phyloP scores from a whole-genome alignment of 306 rosid genomes.

The Boehmeria nivea region DNA sequence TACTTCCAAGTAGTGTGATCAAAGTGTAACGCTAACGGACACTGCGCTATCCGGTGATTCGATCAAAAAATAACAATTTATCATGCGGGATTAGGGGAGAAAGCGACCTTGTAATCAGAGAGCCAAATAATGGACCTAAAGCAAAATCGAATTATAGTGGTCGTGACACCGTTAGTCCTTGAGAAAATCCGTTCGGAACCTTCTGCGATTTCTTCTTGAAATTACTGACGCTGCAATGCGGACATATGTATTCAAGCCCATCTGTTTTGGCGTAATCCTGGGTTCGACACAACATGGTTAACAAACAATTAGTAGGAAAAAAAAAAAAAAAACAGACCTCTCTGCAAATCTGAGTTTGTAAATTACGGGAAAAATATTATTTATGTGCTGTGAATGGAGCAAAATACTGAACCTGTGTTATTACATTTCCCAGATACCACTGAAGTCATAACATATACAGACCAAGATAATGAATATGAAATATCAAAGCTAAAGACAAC shows the following conservation, averaged over 20 bases:
- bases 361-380: too few species aligned
- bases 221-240: constrained; percentile 88
- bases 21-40: constrained; percentile 13
- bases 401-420: too few species aligned
- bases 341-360: too few species aligned
- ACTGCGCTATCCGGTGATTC: constrained; percentile 8
- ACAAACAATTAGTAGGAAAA: too few species aligned
- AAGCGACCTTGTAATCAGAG: constrained; percentile 18
- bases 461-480: background rate
- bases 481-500: background rate
- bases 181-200: constrained; percentile 63
- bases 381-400: too few species aligned
- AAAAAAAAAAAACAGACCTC: too few species aligned
- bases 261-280: constrained; percentile 99
- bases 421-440: too few species aligned
- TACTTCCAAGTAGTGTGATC: background rate
- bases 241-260: constrained; percentile 95
- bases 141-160: constrained; percentile 47
- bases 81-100: constrained; percentile 10
- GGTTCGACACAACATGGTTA: too few species aligned
- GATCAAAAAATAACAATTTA: constrained; percentile 18
- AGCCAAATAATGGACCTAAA: constrained; percentile 17
- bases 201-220: constrained; percentile 88
- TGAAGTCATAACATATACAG: too few species aligned
- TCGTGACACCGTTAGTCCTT: constrained; percentile 58